A percentile compares a stretch with the other conserved stretches of the same genome.
phyloP scores from a whole-genome alignment of 345 rosid species.

The Boechera retrofracta region DNA sequence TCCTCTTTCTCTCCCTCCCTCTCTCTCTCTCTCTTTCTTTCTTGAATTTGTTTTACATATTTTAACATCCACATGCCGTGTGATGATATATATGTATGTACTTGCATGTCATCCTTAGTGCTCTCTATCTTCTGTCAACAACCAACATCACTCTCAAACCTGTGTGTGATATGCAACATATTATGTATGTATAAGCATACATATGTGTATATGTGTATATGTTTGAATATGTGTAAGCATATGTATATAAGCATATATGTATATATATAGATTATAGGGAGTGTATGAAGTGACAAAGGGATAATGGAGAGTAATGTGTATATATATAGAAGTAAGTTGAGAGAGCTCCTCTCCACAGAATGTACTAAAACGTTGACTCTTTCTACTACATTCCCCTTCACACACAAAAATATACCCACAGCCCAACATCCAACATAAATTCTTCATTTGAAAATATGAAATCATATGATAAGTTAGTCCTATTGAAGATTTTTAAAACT shows the following conservation, averaged over 20 bases:
- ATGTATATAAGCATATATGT: neutral
- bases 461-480: neutral
- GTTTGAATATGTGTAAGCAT: slow-evolving; percentile 6
- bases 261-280: neutral
- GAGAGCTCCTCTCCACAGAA: slow-evolving; percentile 22
- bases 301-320: slow-evolving; percentile 23
- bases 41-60: slow-evolving; percentile 15
- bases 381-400: slow-evolving; percentile 38
- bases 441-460: neutral
- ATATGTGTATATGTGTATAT: neutral
- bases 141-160: slow-evolving; percentile 40
- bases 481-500: neutral
- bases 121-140: slow-evolving; percentile 99
- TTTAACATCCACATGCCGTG: slow-evolving; percentile 11
- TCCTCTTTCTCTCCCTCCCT: neutral
- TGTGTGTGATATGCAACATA: slow-evolving; percentile 18
- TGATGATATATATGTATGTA: slow-evolving; percentile 48
- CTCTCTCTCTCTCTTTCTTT: slow-evolving; percentile 16
- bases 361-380: slow-evolving; percentile 41
- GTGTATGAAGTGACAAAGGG: slow-evolving; percentile 27
- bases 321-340: slow-evolving; percentile 33
- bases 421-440: neutral
- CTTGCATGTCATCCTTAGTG: slow-evolving; percentile 82
- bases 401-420: slow-evolving; percentile 10
- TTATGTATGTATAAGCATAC: neutral